These are phyloP conservation scores for Actinomortierella wolfii DNA, from an alignment of 371 early-diverging fungal species.

Conservation along the genomic window DNA sequence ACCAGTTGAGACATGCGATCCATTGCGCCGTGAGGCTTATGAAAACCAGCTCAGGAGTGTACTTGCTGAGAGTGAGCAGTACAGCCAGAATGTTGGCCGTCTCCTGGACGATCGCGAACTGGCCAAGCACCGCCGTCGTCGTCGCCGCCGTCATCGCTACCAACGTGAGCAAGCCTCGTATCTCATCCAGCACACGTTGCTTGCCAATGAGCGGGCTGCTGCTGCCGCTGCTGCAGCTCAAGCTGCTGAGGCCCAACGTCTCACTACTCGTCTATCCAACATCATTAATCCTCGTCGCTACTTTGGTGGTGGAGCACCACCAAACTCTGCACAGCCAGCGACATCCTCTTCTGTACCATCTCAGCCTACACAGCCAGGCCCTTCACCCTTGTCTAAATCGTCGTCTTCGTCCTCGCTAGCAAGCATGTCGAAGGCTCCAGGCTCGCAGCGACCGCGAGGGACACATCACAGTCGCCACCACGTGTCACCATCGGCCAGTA, in stretches of 20 bases:
- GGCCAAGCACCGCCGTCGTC: constrained; percentile 25
- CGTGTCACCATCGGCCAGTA: constrained; percentile 15
- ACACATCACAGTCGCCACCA: constrained; percentile 1
- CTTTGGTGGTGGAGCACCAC: background rate
- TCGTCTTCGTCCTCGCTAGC: too few relatives aligned
- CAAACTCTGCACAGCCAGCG: constrained; percentile 6
- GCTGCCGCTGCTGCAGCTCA: background rate
- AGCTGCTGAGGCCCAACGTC: too few relatives aligned
- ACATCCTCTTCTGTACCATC: too few relatives aligned
- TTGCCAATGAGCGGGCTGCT: background rate
- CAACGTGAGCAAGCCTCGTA: constrained; percentile 19
- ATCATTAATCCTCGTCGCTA: too few relatives aligned
- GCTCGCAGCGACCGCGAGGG: background rate
- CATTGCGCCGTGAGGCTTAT: constrained; percentile 47
- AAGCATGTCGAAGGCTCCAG: too few relatives aligned
- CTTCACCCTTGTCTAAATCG: too few relatives aligned
- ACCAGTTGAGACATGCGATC: constrained; percentile 55
- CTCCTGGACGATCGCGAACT: constrained; percentile 5
- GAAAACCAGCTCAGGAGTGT: constrained; percentile 45
- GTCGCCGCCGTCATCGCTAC: constrained; percentile 36
- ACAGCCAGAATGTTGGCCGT: constrained; percentile 3
- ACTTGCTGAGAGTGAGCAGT: constrained; percentile 17
- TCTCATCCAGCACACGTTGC: constrained; percentile 17
- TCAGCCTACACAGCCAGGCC: too few relatives aligned
- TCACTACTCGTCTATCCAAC: too few relatives aligned